These are phyloP conservation scores for Neofusicoccum cordaticola DNA, from an alignment of 2,329 filamentous ascomycete genomes.

Conservation along the genomic window DNA sequence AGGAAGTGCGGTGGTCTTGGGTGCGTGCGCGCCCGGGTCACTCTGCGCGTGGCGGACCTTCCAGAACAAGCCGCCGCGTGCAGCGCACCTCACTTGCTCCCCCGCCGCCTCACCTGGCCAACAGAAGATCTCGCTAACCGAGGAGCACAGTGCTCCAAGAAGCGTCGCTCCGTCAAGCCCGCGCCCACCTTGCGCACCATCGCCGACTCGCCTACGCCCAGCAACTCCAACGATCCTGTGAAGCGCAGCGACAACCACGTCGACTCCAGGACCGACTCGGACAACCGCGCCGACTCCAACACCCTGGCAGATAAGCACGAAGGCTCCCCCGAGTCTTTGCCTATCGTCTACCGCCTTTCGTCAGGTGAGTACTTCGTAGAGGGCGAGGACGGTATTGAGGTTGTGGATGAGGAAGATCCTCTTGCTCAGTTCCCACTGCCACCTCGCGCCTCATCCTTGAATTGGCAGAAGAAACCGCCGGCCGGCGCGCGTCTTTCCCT, in stretches of 20 bases:
- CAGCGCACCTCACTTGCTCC: neutral
- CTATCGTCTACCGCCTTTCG: neutral
- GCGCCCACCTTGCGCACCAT: neutral
- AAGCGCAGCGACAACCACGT: neutral
- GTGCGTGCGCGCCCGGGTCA: neutral
- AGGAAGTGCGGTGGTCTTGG: neutral
- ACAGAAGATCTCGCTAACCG: neutral
- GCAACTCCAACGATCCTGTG: neutral
- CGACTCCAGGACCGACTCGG: neutral
- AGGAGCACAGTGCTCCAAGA: neutral
- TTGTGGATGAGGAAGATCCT: neutral
- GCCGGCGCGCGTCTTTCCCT: neutral
- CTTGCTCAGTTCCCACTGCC: neutral
- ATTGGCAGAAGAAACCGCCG: neutral
- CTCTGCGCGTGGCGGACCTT: neutral
- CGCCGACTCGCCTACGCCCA: neutral
- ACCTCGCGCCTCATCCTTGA: neutral
- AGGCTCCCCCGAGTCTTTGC: neutral
- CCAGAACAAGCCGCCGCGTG: neutral
- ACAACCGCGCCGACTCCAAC: neutral
- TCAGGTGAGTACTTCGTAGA: neutral
- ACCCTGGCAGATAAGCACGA: neutral
- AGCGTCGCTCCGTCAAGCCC: neutral
- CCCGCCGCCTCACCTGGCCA: neutral
- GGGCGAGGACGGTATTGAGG: neutral